Base-by-base conservation (phyloP, 2,329 filamentous ascomycete species). In the Pseudogymnoascus sp. region DNA sequence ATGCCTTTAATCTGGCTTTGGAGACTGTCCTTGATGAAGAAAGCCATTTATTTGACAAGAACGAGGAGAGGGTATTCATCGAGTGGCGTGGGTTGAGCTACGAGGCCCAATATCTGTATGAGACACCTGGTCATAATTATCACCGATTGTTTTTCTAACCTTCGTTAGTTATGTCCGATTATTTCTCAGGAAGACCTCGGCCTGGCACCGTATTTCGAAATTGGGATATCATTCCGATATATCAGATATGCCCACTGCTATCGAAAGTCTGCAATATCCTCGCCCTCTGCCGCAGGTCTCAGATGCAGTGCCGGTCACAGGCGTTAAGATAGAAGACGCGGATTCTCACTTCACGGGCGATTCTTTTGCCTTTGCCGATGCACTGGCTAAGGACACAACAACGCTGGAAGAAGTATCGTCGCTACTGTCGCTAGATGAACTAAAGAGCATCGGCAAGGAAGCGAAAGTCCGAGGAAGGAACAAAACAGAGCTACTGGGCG, bases 1-100 rank as follows among this genome's bases (percentile, higher is more conserved):
- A 99, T 75, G 94, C 94, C 0, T 99, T 99, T 78, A 96, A 96
- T 69, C 78, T 97, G 12, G 91, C 93, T 2, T 77, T 99, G 57
- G 87, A 93, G 62, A 96, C 90, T 0, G 94, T 99, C 3, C 76
- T 97, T 11, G 86, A 90, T 57, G 90, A 97, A 62, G 94, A 99
- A 74, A 82, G 83, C 0, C 90, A 96, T 73, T 77, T 99, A 0
- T 99, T 97, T 71, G 83, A 94, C 68, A 82, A 85, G 62, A 86
- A 84, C 15, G 94, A 99, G 73, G 82, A 80, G 68, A 78, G 82
- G 12, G 80, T 97, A 0, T 97, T 99, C 71, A 75, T 78, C 2
- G 78, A 86, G 62, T 99, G 93, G 91, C 82, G 78, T 63, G 73
- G 75, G 0, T 71, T 97, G 59, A 77, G 80, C 28, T 97, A 97